Percentiles rank a stretch among this genome's conserved stretches.
Evolutionary conservation across 495 filamentous ascomycete genomes (phyloP).

Genomic region (Penicillium argentinense): DNA sequence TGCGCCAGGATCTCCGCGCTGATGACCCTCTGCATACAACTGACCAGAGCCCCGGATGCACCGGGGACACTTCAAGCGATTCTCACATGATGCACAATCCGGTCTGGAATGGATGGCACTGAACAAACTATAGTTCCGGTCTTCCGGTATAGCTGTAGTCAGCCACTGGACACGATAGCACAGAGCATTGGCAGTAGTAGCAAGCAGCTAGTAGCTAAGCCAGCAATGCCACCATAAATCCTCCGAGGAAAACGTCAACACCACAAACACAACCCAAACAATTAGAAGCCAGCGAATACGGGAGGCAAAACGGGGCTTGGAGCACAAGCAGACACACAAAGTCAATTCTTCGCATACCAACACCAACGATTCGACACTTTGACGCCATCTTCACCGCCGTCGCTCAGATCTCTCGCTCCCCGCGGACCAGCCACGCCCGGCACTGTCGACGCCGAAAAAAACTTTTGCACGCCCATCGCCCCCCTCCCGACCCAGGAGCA

Average conservation of each 20-base stretch:
- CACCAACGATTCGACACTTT: neutral
- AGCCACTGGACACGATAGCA: neutral
- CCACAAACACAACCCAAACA: too few species aligned
- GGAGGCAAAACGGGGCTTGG: too few species aligned
- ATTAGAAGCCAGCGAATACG: too few species aligned
- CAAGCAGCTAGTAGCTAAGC: neutral
- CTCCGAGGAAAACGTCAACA: too few species aligned
- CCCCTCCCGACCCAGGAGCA: too few species aligned
- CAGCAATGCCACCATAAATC: too few species aligned
- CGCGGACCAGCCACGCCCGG: neutral
- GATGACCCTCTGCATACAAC: conserved; percentile 12
- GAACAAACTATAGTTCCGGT: conserved; percentile 13
- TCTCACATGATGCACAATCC: conserved; percentile 16
- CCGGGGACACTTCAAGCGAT: conserved; percentile 3
- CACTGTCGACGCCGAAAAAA: neutral
- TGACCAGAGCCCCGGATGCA: conserved; percentile 11
- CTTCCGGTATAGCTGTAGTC: conserved; percentile 18
- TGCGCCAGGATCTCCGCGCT: conserved; percentile 12
- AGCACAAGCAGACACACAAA: conserved; percentile 5
- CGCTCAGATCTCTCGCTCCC: conserved; percentile 4
- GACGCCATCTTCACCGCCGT: conserved; percentile 16
- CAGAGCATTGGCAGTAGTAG: neutral
- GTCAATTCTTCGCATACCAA: conserved; percentile 20
- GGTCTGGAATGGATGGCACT: too few species aligned
- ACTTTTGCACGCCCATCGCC: too few species aligned